phyloP scores from a whole-genome alignment of 495 filamentous ascomycete genomes.

The Penicillium paxilli region DNA sequence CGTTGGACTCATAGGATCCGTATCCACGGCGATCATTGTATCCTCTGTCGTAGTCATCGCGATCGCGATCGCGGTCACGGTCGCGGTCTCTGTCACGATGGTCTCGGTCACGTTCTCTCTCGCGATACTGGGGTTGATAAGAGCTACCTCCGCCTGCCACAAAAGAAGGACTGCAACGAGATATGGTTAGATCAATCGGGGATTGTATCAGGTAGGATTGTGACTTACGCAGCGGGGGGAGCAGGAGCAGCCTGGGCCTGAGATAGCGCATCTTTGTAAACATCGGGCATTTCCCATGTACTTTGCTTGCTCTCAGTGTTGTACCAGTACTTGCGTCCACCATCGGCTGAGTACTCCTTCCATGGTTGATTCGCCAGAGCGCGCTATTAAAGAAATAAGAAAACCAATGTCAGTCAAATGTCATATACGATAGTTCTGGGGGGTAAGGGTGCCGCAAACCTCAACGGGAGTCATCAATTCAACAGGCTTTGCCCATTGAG shows the following conservation, averaged over 20 bases:
- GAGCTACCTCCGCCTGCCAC: slow-evolving; percentile 62
- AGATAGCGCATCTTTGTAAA: slow-evolving; percentile 70
- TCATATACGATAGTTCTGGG: neutral
- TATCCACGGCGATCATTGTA: slow-evolving; percentile 69
- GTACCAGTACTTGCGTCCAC: slow-evolving; percentile 90
- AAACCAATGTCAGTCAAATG: slow-evolving; percentile 6
- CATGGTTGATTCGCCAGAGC: slow-evolving; percentile 82
- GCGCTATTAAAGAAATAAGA: slow-evolving; percentile 50
- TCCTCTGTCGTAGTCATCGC: slow-evolving; percentile 17
- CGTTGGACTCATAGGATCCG: slow-evolving; percentile 53
- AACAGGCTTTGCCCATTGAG: slow-evolving; percentile 90
- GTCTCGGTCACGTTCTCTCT: slow-evolving; percentile 33
- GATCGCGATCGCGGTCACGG: slow-evolving; percentile 44
- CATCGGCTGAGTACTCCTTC: slow-evolving; percentile 88
- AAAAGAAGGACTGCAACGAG: slow-evolving; percentile 60
- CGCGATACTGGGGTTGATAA: slow-evolving; percentile 26
- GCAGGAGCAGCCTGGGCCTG: slow-evolving; percentile 50
- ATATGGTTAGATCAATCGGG: slow-evolving; percentile 28
- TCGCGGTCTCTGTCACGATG: slow-evolving; percentile 45
- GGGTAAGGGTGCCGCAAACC: slow-evolving; percentile 51
- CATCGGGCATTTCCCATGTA: slow-evolving; percentile 92
- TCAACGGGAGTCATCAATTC: slow-evolving; percentile 87
- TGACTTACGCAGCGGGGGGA: slow-evolving; percentile 60
- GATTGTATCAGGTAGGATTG: neutral
- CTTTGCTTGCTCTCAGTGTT: slow-evolving; percentile 89